Conservation (phyloP, 371 early-diverging fungal genomes). For the Saksenaea vasiformis region DNA sequence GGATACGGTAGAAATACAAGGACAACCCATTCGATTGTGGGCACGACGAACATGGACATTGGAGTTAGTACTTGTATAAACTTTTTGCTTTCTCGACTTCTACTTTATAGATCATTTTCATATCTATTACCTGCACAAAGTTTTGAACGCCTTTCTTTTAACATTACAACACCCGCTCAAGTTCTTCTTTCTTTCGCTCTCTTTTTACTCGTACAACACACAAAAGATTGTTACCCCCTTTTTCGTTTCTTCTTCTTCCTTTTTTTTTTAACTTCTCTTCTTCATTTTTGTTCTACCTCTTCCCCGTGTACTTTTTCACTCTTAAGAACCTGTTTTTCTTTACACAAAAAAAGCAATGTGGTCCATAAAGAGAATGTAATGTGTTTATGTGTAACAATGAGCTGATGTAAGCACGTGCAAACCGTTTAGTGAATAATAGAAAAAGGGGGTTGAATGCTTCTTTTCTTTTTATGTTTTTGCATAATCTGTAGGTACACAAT, state of each 20-base stretch:
- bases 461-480: background rate
- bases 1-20: conserved; percentile 62
- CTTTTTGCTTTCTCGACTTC: background rate
- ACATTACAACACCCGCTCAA: no score
- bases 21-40: conserved; percentile 74
- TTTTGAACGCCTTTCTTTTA: background rate
- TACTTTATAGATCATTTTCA: background rate
- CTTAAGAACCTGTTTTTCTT: background rate
- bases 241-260: background rate
- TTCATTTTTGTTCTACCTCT: background rate
- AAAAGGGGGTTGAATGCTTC: background rate
- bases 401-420: background rate
- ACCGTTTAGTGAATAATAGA: background rate
- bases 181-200: background rate
- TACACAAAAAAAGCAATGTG: background rate
- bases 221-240: background rate
- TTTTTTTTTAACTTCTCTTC: background rate
- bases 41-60: conserved; percentile 85
- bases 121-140: background rate
- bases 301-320: background rate
- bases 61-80: conserved; percentile 75
- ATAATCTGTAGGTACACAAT: background rate
- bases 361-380: background rate
- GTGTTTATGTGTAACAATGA: background rate
- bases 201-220: background rate